Percentiles rank a stretch among this genome's conserved stretches.
These are phyloP conservation scores for Saccharomyces eubayanus DNA, from an alignment of 805 yeast species.

Conservation along the genomic window DNA sequence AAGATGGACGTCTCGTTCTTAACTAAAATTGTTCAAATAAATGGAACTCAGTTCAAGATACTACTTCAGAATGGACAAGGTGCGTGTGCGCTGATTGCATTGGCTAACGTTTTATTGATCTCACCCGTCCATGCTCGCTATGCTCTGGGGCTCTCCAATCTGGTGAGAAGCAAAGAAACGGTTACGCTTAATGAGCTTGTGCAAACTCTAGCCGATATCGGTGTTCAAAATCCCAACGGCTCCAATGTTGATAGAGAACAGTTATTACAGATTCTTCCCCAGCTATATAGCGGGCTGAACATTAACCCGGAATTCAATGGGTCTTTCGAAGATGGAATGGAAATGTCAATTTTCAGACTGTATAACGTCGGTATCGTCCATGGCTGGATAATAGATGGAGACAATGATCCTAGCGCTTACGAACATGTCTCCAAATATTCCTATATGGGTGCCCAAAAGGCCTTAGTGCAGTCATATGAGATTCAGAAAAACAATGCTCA, in stretches of 20 bases:
- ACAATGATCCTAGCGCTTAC: conserved; percentile 28
- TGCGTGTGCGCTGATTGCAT: conserved; percentile 79
- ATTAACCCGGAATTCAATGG: conserved; percentile 68
- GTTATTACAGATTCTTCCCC: conserved; percentile 51
- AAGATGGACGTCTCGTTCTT: conserved; percentile 17
- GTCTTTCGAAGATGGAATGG: conserved; percentile 44
- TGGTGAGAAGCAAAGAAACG: conserved; percentile 26
- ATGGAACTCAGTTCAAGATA: conserved; percentile 39
- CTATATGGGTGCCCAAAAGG: conserved; percentile 54
- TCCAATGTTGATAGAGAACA: conserved; percentile 32
- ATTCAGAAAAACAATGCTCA: conserved; percentile 19
- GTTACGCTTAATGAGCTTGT: conserved; percentile 38
- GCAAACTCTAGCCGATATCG: conserved; percentile 42
- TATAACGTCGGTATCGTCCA: conserved; percentile 62
- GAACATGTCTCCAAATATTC: conserved; percentile 36
- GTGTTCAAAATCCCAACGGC: conserved; percentile 28
- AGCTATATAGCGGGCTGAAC: conserved; percentile 58
- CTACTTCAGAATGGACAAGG: conserved; percentile 66
- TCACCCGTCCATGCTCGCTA: conserved; percentile 29
- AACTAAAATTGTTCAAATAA: conserved; percentile 24
- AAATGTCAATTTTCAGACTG: conserved; percentile 47
- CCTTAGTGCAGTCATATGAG: conserved; percentile 41
- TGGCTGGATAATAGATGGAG: conserved; percentile 69
- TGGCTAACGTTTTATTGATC: conserved; percentile 61
- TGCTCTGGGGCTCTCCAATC: conserved; percentile 13